Percentiles rank a stretch among this genome's conserved stretches.
Conservation (phyloP, 129 eudicot genomes). For the Scalesia atractyloides region DNA sequence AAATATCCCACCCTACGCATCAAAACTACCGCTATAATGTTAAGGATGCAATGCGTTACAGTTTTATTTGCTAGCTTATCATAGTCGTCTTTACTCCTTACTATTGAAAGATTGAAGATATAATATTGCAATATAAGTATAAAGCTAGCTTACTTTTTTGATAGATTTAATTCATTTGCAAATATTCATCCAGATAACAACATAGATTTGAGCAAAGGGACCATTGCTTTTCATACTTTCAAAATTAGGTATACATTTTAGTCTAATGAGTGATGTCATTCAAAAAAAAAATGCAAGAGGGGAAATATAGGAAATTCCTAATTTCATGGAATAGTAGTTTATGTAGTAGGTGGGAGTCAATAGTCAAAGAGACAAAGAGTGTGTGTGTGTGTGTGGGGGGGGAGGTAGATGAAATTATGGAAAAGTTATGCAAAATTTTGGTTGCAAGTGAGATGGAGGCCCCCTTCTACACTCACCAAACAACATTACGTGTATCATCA, state of each 20-base stretch:
- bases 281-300: neutral
- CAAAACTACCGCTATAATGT: no score
- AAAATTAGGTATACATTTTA: neutral
- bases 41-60: no score
- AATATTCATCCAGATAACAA: neutral
- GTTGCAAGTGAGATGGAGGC: constrained; percentile 41
- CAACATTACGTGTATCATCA: constrained; percentile 35
- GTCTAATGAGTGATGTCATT: constrained; percentile 10
- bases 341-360: constrained; percentile 37
- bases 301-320: constrained; percentile 5
- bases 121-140: neutral
- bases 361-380: constrained; percentile 45
- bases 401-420: constrained; percentile 41
- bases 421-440: constrained; percentile 44
- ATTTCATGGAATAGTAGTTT: constrained; percentile 23
- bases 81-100: neutral
- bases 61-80: neutral
- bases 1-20: neutral
- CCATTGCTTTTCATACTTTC: neutral
- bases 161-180: neutral
- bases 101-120: neutral
- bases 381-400: no score
- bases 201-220: constrained; percentile 4
- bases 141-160: neutral
- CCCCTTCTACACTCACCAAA: constrained; percentile 40